Base-by-base conservation (phyloP, 441 rosid genomes). In the Erodium moschatum region DNA sequence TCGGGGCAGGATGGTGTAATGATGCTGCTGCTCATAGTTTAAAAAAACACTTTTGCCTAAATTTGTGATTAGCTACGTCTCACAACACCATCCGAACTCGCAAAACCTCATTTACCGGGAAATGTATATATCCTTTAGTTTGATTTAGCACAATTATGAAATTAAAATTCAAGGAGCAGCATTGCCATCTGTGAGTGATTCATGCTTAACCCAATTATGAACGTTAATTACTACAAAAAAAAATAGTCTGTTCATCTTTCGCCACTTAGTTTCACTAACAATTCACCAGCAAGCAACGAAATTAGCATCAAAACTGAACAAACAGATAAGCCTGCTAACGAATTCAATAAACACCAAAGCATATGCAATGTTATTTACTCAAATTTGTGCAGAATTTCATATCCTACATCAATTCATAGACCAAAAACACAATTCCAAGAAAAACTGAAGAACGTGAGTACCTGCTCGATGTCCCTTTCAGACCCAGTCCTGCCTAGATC, bases 401-500 rank as follows among this genome's bases (percentile, higher is more conserved):
- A 21, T 33, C 15, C 56, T 48, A 48, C 65, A 58, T 10, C 33
- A 72, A 44, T 73, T 75, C 64, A 54, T 10, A 21, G 64, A 54
- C 7, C 24, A 29, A 60, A 27, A 52, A 16, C 60, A 52, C 60
- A 52, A 52, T 52, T 52, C 60, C 60, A 52, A 16, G 5, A 65
- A 38, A 67, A 67, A 68, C 46, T 48, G 67, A 2, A 10, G 62
- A 54, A 65, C 20, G n/a, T 40, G 24, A 78, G 70, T 73, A 93
- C 97, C 98, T 86, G 96, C 78, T 93, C 97, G 67, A 85, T 76
- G 81, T 92, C 97, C 66, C 98, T 85, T 81, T 90, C 87, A 4
- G 91, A 80, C 64, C 86, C 97, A 3, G 83, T 81, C 80, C 91
- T 82, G 74, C 85, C 80, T 79, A 89, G 92, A 89, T 86, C 94